phyloP scores from a whole-genome alignment of 2,329 filamentous ascomycete species.

The Dothideomycetidae sp. region DNA sequence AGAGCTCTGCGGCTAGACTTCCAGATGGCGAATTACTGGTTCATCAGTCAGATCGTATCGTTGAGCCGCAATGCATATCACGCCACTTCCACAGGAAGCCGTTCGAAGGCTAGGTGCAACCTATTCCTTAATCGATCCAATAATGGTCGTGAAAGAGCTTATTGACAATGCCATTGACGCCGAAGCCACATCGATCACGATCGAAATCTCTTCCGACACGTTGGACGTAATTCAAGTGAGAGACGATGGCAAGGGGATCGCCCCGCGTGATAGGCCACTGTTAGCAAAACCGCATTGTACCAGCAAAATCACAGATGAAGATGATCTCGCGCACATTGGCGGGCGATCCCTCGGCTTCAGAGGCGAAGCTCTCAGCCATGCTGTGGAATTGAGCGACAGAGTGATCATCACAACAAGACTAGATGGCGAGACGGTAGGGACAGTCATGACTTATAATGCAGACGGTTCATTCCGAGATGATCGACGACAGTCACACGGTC shows the following conservation, averaged over 20 bases:
- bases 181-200: slow-evolving; percentile 48
- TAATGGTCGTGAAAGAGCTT: slow-evolving; percentile 58
- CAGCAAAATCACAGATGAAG: slow-evolving; percentile 54
- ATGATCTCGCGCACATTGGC: slow-evolving; percentile 44
- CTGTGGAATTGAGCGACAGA: slow-evolving; percentile 42
- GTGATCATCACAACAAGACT: slow-evolving; percentile 51
- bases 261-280: slow-evolving; percentile 43
- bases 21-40: too few relatives aligned
- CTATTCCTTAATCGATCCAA: slow-evolving; percentile 44
- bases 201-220: slow-evolving; percentile 50
- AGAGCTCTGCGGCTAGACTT: too few relatives aligned
- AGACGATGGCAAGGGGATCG: slow-evolving; percentile 62
- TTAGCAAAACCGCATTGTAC: slow-evolving; percentile 57
- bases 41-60: too few relatives aligned
- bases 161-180: slow-evolving; percentile 67
- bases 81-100: slow-evolving; percentile 28
- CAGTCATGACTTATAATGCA: slow-evolving; percentile 35
- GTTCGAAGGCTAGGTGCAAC: slow-evolving; percentile 46
- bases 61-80: slow-evolving; percentile 24
- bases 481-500: slow-evolving; percentile 38
- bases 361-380: slow-evolving; percentile 57
- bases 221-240: slow-evolving; percentile 55
- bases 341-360: slow-evolving; percentile 57
- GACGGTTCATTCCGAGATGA: slow-evolving; percentile 30
- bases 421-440: slow-evolving; percentile 45